Base-by-base conservation (phyloP, 108 stramenopile species). In the Aurantiochytrium sp. region DNA sequence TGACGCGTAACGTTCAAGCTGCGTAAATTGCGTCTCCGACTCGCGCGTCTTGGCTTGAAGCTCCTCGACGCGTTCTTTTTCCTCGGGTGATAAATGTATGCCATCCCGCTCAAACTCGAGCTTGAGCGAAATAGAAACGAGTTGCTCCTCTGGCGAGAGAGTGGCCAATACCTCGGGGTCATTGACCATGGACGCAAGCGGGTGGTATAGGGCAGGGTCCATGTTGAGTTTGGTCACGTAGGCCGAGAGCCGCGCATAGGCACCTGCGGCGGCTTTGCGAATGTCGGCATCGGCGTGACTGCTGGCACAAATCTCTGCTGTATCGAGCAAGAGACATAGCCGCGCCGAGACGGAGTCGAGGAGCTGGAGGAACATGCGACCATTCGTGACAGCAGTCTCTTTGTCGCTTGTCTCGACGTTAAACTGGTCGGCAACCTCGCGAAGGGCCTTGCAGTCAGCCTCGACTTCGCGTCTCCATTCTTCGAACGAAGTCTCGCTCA, bases 251-350 rank as follows among this genome's bases (percentile, higher is more conserved):
- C 93, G 51, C 44, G 89, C 88, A 88, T 97, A 98, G 19, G 97
- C 95, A 35, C 93, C 90, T 28, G 94, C 88, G 21, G 98, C 97
- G 4, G 92, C 93, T 4, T 94, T 87, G 42, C 98, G 88, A 95
- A 96, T 97, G 69, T 89, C 89, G 4, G 92, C 87, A 64, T 88
- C 90, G 19, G 94, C 93, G 91, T 98, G 98, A 0, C 95, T 96
- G 23, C 94, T 96, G 12, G 97, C 95, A 89, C 96, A 96, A 4
- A 98, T 87, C 88, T 98, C 98, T 19, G 97, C 96, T 5, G 98
- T 97, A 91, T 98, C 98, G 87, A 98, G 97, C 64, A 97, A 97
- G 88, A 96, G 95, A 92, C 98, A 98, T 5, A 98, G 95, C 12
- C 91, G 90, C 72, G 95, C 96, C 71, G 94, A 95, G 10, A 98